These are phyloP conservation scores for Debaryomycetaceae sp. DNA, from an alignment of 1,139 yeast species.

Conservation along the genomic window DNA sequence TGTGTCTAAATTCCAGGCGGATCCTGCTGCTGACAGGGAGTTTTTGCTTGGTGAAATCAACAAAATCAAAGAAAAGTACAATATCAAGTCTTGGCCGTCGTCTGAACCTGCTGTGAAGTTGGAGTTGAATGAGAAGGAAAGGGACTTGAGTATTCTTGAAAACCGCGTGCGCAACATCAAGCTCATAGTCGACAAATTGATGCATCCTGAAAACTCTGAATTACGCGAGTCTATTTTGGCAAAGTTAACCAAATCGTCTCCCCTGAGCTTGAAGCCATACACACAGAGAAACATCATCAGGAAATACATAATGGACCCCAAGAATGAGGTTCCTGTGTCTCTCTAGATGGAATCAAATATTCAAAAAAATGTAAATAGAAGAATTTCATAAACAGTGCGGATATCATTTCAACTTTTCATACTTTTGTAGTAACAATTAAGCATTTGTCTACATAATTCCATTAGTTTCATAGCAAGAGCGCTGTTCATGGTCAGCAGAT, in stretches of 20 bases:
- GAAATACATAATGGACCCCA: constrained; percentile 36
- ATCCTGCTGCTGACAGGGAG: constrained; percentile 36
- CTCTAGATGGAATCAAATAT: constrained; percentile 5
- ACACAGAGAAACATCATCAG: constrained; percentile 42
- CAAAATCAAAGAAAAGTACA: constrained; percentile 49
- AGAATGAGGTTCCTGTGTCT: constrained; percentile 35
- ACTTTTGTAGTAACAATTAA: no score
- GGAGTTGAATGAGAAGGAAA: constrained; percentile 23
- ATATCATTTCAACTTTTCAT: no score
- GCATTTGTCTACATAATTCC: no score
- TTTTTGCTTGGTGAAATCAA: constrained; percentile 41
- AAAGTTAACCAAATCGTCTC: constrained; percentile 22
- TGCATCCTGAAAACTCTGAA: constrained; percentile 25
- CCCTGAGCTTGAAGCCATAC: constrained; percentile 21
- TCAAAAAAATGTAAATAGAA: background rate
- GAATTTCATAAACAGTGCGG: background rate
- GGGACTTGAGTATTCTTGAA: constrained; percentile 23
- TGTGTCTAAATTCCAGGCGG: constrained; percentile 30
- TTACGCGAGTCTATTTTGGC: constrained; percentile 26
- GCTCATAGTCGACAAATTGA: constrained; percentile 31
- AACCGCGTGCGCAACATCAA: constrained; percentile 28
- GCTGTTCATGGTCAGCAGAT: no score
- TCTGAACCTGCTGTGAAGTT: constrained; percentile 37
- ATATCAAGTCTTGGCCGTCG: constrained; percentile 59
- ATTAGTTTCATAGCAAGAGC: no score